phyloP scores from a whole-genome alignment of 495 filamentous ascomycete species.

The Filosporella fistucella region DNA sequence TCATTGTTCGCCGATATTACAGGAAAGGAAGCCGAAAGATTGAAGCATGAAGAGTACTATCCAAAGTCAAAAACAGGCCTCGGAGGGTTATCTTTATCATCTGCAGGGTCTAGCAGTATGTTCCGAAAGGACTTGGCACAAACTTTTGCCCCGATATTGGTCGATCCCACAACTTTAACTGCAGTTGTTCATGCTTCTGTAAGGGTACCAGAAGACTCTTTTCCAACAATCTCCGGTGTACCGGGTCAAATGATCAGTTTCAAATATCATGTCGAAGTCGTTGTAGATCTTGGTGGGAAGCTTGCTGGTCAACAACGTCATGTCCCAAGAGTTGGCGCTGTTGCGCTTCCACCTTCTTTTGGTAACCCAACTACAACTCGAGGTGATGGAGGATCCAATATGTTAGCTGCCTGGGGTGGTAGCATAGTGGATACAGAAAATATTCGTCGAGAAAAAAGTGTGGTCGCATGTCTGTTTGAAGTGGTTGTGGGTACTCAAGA shows the following conservation, averaged over 20 bases:
- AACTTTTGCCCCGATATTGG: conserved; percentile 76
- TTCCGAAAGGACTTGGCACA: conserved; percentile 94
- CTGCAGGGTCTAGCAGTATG: conserved; percentile 74
- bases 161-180: conserved; percentile 75
- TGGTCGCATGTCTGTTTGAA: conserved; percentile 78
- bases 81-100: conserved; percentile 75
- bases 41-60: conserved; percentile 79
- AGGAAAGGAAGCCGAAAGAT: conserved; percentile 52
- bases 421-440: conserved; percentile 87
- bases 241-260: conserved; percentile 92
- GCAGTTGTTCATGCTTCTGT: conserved; percentile 75
- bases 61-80: conserved; percentile 68
- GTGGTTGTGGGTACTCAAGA: conserved; percentile 86
- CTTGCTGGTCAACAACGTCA: conserved; percentile 63
- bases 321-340: conserved; percentile 52
- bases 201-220: conserved; percentile 82
- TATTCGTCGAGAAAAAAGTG: conserved; percentile 80
- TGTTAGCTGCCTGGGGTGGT: conserved; percentile 56
- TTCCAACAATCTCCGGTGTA: conserved; percentile 85
- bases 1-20: conserved; percentile 53
- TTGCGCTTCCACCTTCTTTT: conserved; percentile 39
- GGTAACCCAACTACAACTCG: conserved; percentile 30
- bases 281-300: conserved; percentile 87
- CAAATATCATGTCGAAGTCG: conserved; percentile 87
- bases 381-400: conserved; percentile 29